These are phyloP conservation scores for Suhomyces canberraensis DNA, from an alignment of 805 yeast genomes.

Conservation along the genomic window DNA sequence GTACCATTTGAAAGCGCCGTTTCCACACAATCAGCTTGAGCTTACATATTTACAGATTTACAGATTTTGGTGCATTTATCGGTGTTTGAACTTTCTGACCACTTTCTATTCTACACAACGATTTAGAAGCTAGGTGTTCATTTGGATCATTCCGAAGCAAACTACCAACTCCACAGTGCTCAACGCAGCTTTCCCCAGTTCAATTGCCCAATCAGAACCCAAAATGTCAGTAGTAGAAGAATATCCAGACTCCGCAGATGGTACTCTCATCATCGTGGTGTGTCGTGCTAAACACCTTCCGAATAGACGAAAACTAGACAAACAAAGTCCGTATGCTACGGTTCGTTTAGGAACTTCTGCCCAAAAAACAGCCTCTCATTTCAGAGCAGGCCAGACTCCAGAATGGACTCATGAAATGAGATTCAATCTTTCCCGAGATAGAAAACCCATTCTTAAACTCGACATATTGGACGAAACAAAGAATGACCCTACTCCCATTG, in stretches of 20 bases:
- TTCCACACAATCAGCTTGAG: no score
- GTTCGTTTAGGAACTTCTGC: conserved; percentile 79
- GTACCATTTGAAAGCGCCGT: no score
- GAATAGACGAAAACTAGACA: conserved; percentile 80
- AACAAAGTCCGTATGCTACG: conserved; percentile 89
- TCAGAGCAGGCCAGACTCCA: conserved; percentile 94
- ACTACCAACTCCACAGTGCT: no score
- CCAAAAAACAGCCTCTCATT: conserved; percentile 70
- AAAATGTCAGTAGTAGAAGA: no score
- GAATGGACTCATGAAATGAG: conserved; percentile 77
- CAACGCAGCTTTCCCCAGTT: no score
- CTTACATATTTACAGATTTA: no score
- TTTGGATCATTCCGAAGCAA: neutral
- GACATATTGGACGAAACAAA: conserved; percentile 84
- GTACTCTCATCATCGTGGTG: conserved; percentile 69
- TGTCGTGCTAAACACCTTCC: conserved; percentile 83
- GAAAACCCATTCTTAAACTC: conserved; percentile 61
- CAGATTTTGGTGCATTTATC: no score
- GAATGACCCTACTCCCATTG: conserved; percentile 81
- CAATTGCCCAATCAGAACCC: no score
- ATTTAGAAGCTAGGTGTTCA: no score
- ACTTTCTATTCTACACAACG: no score
- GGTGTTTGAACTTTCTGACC: no score
- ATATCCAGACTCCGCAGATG: conserved; percentile 43
- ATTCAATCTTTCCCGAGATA: conserved; percentile 61